Evolutionary conservation across 768 basidiomycete species (phyloP).

Genomic region (Mrakia frigida): DNA sequence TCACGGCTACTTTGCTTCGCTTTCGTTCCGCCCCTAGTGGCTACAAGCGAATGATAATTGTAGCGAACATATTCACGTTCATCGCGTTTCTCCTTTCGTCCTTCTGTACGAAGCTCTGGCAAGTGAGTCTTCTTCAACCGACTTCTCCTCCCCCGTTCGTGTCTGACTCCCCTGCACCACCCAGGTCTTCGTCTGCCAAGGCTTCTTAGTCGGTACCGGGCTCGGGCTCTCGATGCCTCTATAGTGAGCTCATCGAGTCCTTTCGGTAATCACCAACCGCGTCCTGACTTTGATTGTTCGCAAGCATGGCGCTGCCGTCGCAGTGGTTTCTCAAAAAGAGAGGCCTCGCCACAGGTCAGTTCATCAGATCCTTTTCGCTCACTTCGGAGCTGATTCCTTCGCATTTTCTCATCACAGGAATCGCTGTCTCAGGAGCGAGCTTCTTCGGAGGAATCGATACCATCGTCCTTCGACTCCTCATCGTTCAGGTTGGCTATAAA

Average conservation of each 20-base stretch:
- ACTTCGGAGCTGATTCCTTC: background rate
- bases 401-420: background rate
- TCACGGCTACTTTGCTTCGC: background rate
- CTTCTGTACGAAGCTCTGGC: constrained; percentile 11
- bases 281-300: background rate
- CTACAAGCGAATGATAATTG: constrained; percentile 9
- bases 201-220: constrained; percentile 9
- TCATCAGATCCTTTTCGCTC: background rate
- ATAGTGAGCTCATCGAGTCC: background rate
- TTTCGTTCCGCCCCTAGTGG: background rate
- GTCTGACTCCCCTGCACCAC: too few species aligned
- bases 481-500: background rate
- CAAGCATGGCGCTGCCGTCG: constrained; percentile 7
- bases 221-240: constrained; percentile 10
- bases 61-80: background rate
- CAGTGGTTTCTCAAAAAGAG: constrained; percentile 21
- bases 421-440: constrained; percentile 16
- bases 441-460: constrained; percentile 4
- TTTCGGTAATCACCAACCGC: too few species aligned
- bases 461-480: constrained; percentile 10
- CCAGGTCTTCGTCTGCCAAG: constrained; percentile 9
- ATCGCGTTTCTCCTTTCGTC: background rate
- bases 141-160: too few species aligned
- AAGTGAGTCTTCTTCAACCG: too few species aligned
- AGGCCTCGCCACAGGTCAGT: constrained; percentile 23